Percentiles rank a stretch among this genome's conserved stretches.
Conservation (phyloP, 257 asterid genomes). For the Cynanchum wilfordii region DNA sequence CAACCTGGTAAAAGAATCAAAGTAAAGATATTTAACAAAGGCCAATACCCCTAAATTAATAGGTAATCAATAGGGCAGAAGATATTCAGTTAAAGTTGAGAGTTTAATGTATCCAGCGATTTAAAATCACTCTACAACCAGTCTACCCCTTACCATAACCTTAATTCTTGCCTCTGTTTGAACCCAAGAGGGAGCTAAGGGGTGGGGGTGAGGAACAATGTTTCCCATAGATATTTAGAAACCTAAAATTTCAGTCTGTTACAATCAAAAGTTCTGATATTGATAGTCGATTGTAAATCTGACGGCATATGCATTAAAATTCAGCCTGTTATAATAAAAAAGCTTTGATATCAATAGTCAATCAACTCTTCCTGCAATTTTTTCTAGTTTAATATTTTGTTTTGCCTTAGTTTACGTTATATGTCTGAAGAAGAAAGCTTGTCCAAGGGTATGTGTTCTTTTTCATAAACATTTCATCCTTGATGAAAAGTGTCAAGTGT, state of each 20-base stretch:
- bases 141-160: background rate
- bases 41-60: background rate
- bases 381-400: background rate
- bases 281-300: background rate
- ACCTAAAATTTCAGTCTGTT: background rate
- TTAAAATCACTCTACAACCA: background rate
- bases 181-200: background rate
- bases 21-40: constrained; percentile 7
- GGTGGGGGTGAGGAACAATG: too few relatives aligned
- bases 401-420: background rate
- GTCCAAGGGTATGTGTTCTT: background rate
- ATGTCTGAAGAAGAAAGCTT: background rate
- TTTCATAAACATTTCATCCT: background rate
- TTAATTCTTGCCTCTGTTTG: background rate
- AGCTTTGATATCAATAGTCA: background rate
- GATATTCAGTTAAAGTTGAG: background rate
- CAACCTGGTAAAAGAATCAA: constrained; percentile 44
- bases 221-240: background rate
- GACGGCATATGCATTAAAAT: background rate
- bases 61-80: background rate
- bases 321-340: background rate
- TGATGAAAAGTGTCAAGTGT: background rate
- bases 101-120: background rate
- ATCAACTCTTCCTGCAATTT: background rate
- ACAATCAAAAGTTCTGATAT: background rate